Conservation (phyloP, 768 basidiomycete species). For the Amanita rubescens region DNA sequence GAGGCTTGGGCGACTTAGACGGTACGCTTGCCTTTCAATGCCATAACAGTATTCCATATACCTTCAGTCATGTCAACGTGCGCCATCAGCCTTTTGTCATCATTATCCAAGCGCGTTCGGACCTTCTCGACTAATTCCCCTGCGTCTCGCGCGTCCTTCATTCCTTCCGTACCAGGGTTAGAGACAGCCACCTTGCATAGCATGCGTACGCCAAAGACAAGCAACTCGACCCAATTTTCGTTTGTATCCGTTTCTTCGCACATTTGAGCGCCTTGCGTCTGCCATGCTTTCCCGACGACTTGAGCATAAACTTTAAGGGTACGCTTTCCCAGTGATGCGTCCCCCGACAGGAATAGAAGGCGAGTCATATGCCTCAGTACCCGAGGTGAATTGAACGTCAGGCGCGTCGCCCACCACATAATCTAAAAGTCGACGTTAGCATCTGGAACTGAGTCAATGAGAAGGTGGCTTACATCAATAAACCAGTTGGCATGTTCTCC, state of each 20-base stretch:
- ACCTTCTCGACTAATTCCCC: constrained; percentile 54
- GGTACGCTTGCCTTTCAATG: constrained; percentile 47
- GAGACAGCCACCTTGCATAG: constrained; percentile 44
- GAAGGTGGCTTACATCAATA: constrained; percentile 66
- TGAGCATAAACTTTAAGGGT: constrained; percentile 78
- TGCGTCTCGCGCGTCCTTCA: constrained; percentile 59
- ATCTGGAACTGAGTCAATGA: constrained; percentile 3
- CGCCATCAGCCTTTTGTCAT: constrained; percentile 48
- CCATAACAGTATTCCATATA: constrained; percentile 63
- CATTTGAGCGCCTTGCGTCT: constrained; percentile 41
- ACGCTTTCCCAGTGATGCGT: constrained; percentile 57
- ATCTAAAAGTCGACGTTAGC: constrained; percentile 35
- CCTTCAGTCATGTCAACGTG: constrained; percentile 65
- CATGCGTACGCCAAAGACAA: constrained; percentile 74
- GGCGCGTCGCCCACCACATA: constrained; percentile 89
- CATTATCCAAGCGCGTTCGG: constrained; percentile 39
- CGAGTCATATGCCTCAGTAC: constrained; percentile 82
- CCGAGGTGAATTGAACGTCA: constrained; percentile 89
- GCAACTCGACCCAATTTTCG: constrained; percentile 64
- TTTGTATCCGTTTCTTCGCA: constrained; percentile 56
- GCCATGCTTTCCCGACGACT: constrained; percentile 75
- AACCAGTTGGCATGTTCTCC: constrained; percentile 69
- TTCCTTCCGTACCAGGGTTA: constrained; percentile 24
- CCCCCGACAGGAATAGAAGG: constrained; percentile 55
- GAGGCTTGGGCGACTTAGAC: not conserved